Evolutionary conservation across 345 rosid genomes (phyloP).

Genomic region (Syzygium grande): DNA sequence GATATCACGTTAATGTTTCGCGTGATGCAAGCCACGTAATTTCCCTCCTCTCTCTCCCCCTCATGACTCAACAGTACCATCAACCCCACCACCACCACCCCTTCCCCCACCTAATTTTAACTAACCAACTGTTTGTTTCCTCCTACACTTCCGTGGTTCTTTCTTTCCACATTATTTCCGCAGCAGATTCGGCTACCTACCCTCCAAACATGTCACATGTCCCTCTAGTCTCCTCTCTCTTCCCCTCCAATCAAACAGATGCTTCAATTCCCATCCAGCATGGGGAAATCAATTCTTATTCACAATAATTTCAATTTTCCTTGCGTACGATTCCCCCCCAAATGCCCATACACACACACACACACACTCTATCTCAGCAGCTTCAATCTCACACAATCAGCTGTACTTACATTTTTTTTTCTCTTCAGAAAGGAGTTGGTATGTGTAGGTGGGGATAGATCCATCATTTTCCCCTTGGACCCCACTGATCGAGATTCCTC

Average conservation of each 20-base stretch:
- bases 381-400: background rate
- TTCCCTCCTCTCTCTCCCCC: background rate
- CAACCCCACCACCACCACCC: background rate
- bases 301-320: background rate
- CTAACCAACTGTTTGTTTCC: conserved; percentile 10
- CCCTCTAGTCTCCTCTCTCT: background rate
- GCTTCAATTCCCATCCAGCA: conserved; percentile 2
- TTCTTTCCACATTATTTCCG: background rate
- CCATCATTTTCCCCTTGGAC: conserved; percentile 2
- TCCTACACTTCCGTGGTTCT: background rate
- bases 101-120: conserved; percentile 7
- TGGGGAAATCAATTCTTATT: background rate
- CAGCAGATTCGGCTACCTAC: conserved; percentile 35
- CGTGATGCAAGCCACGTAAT: background rate
- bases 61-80: background rate
- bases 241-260: conserved; percentile 6
- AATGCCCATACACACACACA: background rate
- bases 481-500: background rate
- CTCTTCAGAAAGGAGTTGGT: conserved; percentile 3
- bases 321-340: background rate
- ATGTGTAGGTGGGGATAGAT: conserved; percentile 12
- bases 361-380: background rate
- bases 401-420: background rate
- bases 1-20: background rate
- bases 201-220: conserved; percentile 48